phyloP scores from a whole-genome alignment of 805 yeast species.

The Wickerhamomyces strasburgensis region DNA sequence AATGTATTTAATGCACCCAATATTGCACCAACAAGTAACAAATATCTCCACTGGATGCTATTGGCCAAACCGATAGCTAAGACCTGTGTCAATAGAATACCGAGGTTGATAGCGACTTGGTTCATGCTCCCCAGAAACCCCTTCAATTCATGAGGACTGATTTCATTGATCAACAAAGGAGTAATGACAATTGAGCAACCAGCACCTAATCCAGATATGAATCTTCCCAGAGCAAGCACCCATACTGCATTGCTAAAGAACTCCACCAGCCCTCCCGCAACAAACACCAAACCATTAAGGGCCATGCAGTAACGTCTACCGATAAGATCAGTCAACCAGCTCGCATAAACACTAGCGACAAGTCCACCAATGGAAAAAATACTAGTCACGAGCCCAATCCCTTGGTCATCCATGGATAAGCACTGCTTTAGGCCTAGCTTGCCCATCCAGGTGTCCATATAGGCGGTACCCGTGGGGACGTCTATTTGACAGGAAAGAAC shows the following conservation, averaged over 20 bases:
- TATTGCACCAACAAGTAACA: slow-evolving; percentile 57
- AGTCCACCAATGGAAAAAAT: slow-evolving; percentile 83
- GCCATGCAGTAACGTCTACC: slow-evolving; percentile 60
- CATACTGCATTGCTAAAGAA: slow-evolving; percentile 41
- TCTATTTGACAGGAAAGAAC: slow-evolving; percentile 52
- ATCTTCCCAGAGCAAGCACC: slow-evolving; percentile 58
- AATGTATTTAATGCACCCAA: slow-evolving; percentile 48
- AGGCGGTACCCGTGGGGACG: slow-evolving; percentile 19
- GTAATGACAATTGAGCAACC: slow-evolving; percentile 84
- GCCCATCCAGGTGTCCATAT: slow-evolving; percentile 21
- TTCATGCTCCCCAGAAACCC: slow-evolving; percentile 88
- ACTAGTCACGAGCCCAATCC: slow-evolving; percentile 71
- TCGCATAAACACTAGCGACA: slow-evolving; percentile 65
- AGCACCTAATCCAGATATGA: slow-evolving; percentile 79
- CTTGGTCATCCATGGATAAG: slow-evolving; percentile 49
- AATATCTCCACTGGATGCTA: slow-evolving; percentile 63
- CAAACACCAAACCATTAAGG: slow-evolving; percentile 44
- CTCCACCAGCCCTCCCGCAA: slow-evolving; percentile 61
- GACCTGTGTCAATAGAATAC: slow-evolving; percentile 76
- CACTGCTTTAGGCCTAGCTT: slow-evolving; percentile 48
- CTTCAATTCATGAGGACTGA: slow-evolving; percentile 60
- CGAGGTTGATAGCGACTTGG: slow-evolving; percentile 80
- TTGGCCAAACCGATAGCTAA: slow-evolving; percentile 68
- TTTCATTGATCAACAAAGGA: slow-evolving; percentile 76
- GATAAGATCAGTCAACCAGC: slow-evolving; percentile 52